These are phyloP conservation scores for Aureobasidium sp. DNA, from an alignment of 2,329 filamentous ascomycete genomes.

Conservation along the genomic window DNA sequence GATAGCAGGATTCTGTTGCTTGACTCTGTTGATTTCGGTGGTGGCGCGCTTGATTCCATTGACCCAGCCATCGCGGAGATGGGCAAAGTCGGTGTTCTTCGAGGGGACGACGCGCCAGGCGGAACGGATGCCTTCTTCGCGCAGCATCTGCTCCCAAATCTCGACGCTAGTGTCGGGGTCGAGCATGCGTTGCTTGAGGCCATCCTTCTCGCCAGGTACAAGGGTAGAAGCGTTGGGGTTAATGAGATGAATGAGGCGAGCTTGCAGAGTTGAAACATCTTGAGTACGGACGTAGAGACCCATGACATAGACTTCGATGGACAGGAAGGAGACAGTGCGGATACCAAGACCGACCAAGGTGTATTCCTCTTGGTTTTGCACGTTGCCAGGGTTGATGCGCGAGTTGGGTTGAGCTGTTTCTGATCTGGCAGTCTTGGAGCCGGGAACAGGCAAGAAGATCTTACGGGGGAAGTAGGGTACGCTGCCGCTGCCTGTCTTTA, in stretches of 20 bases:
- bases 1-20: conserved; percentile 23
- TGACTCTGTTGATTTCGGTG: conserved; percentile 28
- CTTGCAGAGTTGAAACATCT: conserved; percentile 75
- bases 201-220: conserved; percentile 72
- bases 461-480: conserved; percentile 71
- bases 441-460: conserved; percentile 53
- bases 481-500: conserved; percentile 74
- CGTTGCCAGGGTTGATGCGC: conserved; percentile 27
- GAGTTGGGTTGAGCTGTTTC: conserved; percentile 23
- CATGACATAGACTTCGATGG: conserved; percentile 80
- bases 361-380: conserved; percentile 57
- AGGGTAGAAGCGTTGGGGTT: conserved; percentile 74
- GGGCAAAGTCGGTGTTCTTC: conserved; percentile 89
- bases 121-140: conserved; percentile 61
- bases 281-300: conserved; percentile 83
- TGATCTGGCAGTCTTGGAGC: conserved; percentile 16
- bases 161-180: conserved; percentile 62
- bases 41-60: conserved; percentile 72
- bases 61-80: conserved; percentile 86
- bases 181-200: conserved; percentile 60
- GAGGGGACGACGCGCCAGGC: conserved; percentile 80
- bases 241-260: conserved; percentile 65
- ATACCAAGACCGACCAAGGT: conserved; percentile 83
- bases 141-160: conserved; percentile 67
- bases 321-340: conserved; percentile 80